Base-by-base conservation (phyloP, 2,329 filamentous ascomycete genomes). In the Alternaria panax region DNA sequence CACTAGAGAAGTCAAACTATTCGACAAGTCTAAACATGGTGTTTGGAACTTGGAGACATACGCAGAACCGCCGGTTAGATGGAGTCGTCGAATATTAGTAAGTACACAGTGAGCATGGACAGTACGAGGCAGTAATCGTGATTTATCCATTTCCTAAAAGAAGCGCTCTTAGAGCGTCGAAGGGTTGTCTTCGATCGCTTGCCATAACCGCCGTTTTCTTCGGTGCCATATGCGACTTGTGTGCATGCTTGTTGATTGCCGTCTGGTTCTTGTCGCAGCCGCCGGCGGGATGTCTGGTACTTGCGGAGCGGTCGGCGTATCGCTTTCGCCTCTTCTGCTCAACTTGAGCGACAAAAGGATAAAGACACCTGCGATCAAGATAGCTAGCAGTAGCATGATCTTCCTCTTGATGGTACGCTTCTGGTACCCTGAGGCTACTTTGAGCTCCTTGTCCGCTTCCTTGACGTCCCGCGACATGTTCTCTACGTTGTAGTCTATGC, bases 401-500 rank as follows among this genome's bases (percentile, higher is more conserved):
- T 97, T 97, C 66, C 95, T 86, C 81, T 97, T 99, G 22, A 92
- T 93, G 51, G 90, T 90, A 74, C 88, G 90, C 76, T 88, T 89
- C 82, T 99, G 95, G 74, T 98, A 98, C 18, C 91, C 90, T 5
- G 91, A 93, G 14, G 95, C 88, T 57, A 96, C 88, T 63, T 88
- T 92, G 54, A 99, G 85, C 80, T 99, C 95, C 77, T 94, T 95
- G 63, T 97, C 92, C 3, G 95, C 95, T 20, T 86, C 91, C 76
- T 97, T 96, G 59, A 99, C 92, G 72, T 98, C 93, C 20, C 88
- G 89, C n/a, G 89, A 88, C 91, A 98, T 97, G 62, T 90, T 87
- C 80, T 99, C 95, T 53, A 99, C 93, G 71, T 99, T 99, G 81
- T 97, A 99, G 65, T 84, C 82, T 60, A 84, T 83, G 36, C 82